Evolutionary conservation across 129 eudicot genomes (phyloP).

Genomic region (Dittrichia graveolens): DNA sequence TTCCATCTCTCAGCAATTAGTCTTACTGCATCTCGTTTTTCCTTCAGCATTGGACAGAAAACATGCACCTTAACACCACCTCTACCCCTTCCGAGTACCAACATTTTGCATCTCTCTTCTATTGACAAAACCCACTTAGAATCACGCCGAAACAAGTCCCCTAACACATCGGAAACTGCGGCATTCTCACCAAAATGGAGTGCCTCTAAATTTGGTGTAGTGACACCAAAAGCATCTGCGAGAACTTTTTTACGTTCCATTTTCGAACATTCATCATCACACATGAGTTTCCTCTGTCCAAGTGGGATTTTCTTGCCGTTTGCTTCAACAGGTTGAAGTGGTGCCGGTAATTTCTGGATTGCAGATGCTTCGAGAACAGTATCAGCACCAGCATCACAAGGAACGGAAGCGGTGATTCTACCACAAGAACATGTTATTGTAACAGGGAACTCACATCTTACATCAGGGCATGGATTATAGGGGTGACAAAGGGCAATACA

Average conservation of each 20-base stretch:
- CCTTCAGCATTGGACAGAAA: slow-evolving; percentile 82
- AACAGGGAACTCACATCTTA: slow-evolving; percentile 83
- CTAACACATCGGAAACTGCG: slow-evolving; percentile 58
- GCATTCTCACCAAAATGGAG: slow-evolving; percentile 82
- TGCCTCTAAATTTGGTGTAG: slow-evolving; percentile 63
- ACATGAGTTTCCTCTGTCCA: slow-evolving; percentile 81
- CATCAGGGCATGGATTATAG: slow-evolving; percentile 66
- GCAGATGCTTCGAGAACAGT: slow-evolving; percentile 74
- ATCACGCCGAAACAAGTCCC: slow-evolving; percentile 79
- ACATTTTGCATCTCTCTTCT: slow-evolving; percentile 85
- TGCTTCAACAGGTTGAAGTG: slow-evolving; percentile 72
- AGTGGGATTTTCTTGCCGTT: slow-evolving; percentile 77
- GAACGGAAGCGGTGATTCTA: slow-evolving; percentile 69
- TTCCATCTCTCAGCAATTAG: slow-evolving; percentile 94
- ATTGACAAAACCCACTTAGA: slow-evolving; percentile 86
- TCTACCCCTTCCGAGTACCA: slow-evolving; percentile 81
- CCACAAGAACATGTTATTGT: slow-evolving; percentile 87
- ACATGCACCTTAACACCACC: slow-evolving; percentile 81
- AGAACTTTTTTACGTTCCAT: slow-evolving; percentile 81
- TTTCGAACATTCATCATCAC: slow-evolving; percentile 91
- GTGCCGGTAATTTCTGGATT: slow-evolving; percentile 69
- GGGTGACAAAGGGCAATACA: slow-evolving; percentile 87
- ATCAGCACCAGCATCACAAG: slow-evolving; percentile 82
- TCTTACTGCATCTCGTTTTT: slow-evolving; percentile 85
- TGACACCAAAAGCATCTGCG: slow-evolving; percentile 90